Evolutionary conservation across 1,284 basidiomycete genomes (phyloP).

Genomic region (Microbotryum saponariae): DNA sequence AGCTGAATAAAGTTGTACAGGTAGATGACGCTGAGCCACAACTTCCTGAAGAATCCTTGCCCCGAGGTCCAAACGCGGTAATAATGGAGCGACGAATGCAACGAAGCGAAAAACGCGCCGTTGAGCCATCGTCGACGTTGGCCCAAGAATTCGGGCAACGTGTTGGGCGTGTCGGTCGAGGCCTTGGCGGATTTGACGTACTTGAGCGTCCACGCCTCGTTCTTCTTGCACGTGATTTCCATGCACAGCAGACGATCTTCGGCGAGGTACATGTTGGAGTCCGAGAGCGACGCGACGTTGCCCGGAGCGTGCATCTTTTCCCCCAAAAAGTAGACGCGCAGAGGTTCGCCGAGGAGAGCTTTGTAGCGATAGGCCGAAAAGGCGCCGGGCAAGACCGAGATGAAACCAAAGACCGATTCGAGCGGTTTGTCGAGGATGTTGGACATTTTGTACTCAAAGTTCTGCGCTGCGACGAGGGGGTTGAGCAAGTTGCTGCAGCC

Average conservation of each 20-base stretch:
- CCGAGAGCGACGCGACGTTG: slow-evolving; percentile 42
- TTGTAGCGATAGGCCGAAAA: slow-evolving; percentile 88
- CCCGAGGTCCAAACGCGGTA: slow-evolving; percentile 84
- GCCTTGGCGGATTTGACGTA: slow-evolving; percentile 89
- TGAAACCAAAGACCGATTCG: slow-evolving; percentile 62
- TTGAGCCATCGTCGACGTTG: slow-evolving; percentile 63
- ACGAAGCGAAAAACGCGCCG: slow-evolving; percentile 74
- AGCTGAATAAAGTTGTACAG: slow-evolving; percentile 56
- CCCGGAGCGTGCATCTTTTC: slow-evolving; percentile 60
- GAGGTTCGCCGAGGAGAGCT: slow-evolving; percentile 58
- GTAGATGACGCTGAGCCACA: slow-evolving; percentile 58
- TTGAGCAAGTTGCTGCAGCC: slow-evolving; percentile 63
- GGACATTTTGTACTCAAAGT: slow-evolving; percentile 57
- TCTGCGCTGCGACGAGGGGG: slow-evolving; percentile 79
- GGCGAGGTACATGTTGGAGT: slow-evolving; percentile 64
- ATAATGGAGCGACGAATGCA: slow-evolving; percentile 77
- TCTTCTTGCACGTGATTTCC: slow-evolving; percentile 81
- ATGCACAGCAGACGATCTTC: slow-evolving; percentile 42
- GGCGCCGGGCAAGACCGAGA: slow-evolving; percentile 74
- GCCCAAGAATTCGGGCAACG: slow-evolving; percentile 38
- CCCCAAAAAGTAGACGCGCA: slow-evolving; percentile 85
- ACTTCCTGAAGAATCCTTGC: slow-evolving; percentile 74
- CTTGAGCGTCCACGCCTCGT: slow-evolving; percentile 57
- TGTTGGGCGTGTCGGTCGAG: slow-evolving; percentile 75
- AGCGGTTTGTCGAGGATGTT: slow-evolving; percentile 66